Conservation (phyloP, 306 rosid species). For the Pyrus communis region DNA sequence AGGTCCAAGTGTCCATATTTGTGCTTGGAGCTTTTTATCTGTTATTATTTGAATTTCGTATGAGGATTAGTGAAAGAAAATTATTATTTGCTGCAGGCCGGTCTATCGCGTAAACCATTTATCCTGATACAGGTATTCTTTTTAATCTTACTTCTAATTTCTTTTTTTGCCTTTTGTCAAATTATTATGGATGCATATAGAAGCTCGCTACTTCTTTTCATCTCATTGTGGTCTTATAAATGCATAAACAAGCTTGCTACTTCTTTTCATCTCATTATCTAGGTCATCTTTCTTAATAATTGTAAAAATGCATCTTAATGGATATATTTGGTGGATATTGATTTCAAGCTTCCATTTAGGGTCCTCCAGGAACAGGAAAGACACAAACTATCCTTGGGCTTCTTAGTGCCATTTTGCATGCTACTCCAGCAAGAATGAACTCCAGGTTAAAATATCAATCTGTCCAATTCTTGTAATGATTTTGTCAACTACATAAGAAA, state of each 20-base stretch:
- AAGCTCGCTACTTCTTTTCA: not conserved
- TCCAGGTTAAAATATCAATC: conserved; percentile 49
- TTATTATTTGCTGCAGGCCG: conserved; percentile 60
- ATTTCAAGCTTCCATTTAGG: conserved; percentile 48
- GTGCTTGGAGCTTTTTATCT: not conserved
- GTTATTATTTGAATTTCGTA: not conserved
- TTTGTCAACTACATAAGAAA: not conserved
- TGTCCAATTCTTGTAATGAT: not conserved
- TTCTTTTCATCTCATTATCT: not conserved
- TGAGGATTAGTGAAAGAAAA: conserved; percentile 6
- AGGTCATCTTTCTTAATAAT: not conserved
- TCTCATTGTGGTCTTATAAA: not conserved
- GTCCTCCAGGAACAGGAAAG: conserved; percentile 99
- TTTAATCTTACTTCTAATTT: no score
- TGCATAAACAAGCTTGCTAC: not conserved
- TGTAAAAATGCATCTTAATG: not conserved
- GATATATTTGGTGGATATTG: conserved; percentile 13
- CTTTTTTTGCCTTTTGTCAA: not conserved
- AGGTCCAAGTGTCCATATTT: not conserved
- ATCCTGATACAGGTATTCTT: conserved; percentile 81
- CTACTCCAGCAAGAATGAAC: conserved; percentile 74
- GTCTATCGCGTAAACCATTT: conserved; percentile 82
- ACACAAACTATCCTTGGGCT: conserved; percentile 92
- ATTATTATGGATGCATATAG: not conserved
- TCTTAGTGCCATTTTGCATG: conserved; percentile 89